These are phyloP conservation scores for Adansonia madagascariensis DNA, from an alignment of 441 rosid genomes.

Conservation along the genomic window DNA sequence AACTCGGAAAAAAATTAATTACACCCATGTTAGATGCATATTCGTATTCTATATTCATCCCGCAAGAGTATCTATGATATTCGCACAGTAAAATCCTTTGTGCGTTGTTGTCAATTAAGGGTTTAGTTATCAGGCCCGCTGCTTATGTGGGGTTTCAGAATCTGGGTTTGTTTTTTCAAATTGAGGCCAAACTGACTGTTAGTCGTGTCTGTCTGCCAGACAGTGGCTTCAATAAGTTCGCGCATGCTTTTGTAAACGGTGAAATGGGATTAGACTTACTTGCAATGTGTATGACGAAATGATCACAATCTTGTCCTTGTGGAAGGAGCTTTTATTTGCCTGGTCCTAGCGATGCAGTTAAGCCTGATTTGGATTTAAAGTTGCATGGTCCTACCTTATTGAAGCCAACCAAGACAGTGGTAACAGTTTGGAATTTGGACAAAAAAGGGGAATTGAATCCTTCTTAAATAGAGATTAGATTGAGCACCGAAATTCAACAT, in stretches of 20 bases:
- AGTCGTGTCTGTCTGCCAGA: slow-evolving; percentile 21
- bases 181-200: not conserved
- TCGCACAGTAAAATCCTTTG: slow-evolving; percentile 15
- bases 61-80: not conserved
- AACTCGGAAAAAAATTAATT: not conserved
- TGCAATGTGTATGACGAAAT: slow-evolving; percentile 23
- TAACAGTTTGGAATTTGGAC: not conserved
- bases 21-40: not conserved
- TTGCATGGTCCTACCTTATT: slow-evolving; percentile 11
- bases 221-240: slow-evolving; percentile 20
- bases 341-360: slow-evolving; percentile 14
- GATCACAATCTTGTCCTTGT: slow-evolving; percentile 25
- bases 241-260: slow-evolving; percentile 33
- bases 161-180: slow-evolving; percentile 25
- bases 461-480: slow-evolving; percentile 11
- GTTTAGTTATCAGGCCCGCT: slow-evolving; percentile 8
- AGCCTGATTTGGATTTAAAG: slow-evolving; percentile 18
- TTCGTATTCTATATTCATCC: not conserved
- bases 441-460: not conserved
- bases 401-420: not conserved
- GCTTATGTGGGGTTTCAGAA: slow-evolving; percentile 21
- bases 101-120: slow-evolving; percentile 30
- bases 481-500: not conserved
- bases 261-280: slow-evolving; percentile 10
- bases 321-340: slow-evolving; percentile 1